Conservation (phyloP, 352 stramenopile genomes). For the Detonula confervacea region DNA sequence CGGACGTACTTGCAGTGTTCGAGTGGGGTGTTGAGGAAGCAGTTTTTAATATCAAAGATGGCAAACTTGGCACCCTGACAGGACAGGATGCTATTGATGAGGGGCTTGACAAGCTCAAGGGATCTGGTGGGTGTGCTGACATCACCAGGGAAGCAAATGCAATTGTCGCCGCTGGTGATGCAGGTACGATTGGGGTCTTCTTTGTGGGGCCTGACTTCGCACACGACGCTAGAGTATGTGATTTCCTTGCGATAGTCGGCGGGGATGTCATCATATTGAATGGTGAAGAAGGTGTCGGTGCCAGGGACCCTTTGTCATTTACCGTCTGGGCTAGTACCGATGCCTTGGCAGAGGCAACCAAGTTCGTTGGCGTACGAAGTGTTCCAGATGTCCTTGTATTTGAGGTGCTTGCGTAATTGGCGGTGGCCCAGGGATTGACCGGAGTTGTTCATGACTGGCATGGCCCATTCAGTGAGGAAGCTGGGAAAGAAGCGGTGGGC, state of each 20-base stretch:
- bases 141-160: slow-evolving; percentile 13
- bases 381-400: neutral
- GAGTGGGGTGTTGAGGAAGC: neutral
- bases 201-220: neutral
- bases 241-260: neutral
- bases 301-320: neutral
- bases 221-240: neutral
- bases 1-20: neutral
- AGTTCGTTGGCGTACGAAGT: slow-evolving; percentile 3
- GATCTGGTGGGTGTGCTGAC: neutral
- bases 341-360: slow-evolving; percentile 13
- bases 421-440: slow-evolving; percentile 24
- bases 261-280: slow-evolving; percentile 21
- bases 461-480: neutral
- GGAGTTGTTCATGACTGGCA: slow-evolving; percentile 6
- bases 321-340: neutral
- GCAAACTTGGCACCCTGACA: neutral
- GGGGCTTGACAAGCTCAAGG: slow-evolving; percentile 31
- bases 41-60: neutral
- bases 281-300: slow-evolving; percentile 4
- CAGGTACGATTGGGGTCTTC: slow-evolving; percentile 3
- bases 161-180: slow-evolving; percentile 19
- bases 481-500: neutral
- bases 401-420: slow-evolving; percentile 6
- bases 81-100: slow-evolving; percentile 37